phyloP scores from a whole-genome alignment of 306 rosid species.

The Medicago lupulina region DNA sequence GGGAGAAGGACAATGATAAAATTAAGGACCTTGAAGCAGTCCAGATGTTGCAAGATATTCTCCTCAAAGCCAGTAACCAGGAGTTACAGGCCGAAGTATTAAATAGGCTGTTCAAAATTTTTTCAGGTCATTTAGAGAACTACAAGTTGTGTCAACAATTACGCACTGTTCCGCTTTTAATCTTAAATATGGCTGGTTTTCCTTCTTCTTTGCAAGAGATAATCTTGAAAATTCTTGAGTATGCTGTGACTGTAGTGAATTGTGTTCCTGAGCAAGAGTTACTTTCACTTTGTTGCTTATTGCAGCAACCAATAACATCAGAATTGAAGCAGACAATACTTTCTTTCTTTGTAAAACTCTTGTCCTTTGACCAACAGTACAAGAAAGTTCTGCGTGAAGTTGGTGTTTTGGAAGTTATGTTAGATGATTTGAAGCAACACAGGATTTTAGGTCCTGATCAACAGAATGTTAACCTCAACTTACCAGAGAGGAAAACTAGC shows the following conservation, averaged over 20 bases:
- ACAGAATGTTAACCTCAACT: constrained; percentile 53
- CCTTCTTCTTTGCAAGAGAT: constrained; percentile 87
- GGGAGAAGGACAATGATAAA: constrained; percentile 91
- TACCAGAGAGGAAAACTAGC: constrained; percentile 68
- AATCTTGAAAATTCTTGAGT: constrained; percentile 96
- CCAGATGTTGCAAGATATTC: constrained; percentile 98
- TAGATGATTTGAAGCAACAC: constrained; percentile 93
- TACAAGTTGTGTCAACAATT: constrained; percentile 93
- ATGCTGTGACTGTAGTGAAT: constrained; percentile 98
- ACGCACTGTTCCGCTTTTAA: constrained; percentile 94
- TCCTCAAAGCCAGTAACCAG: constrained; percentile 80
- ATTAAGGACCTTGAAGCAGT: constrained; percentile 99
- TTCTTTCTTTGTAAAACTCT: constrained; percentile 90
- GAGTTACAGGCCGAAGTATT: constrained; percentile 97
- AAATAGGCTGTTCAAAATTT: constrained; percentile 92
- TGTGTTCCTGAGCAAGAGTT: constrained; percentile 99
- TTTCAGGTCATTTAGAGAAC: constrained; percentile 95
- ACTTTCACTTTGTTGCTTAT: constrained; percentile 95
- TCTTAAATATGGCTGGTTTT: constrained; percentile 92
- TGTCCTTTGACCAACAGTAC: constrained; percentile 98
- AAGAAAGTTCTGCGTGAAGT: constrained; percentile 98
- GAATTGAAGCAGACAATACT: constrained; percentile 88
- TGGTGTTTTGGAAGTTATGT: constrained; percentile 94
- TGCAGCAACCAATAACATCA: constrained; percentile 95
- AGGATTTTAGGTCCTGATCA: constrained; percentile 73